Percentiles rank a stretch among this genome's conserved stretches.
phyloP scores from a whole-genome alignment of 306 rosid species.

The Prunus armeniaca region DNA sequence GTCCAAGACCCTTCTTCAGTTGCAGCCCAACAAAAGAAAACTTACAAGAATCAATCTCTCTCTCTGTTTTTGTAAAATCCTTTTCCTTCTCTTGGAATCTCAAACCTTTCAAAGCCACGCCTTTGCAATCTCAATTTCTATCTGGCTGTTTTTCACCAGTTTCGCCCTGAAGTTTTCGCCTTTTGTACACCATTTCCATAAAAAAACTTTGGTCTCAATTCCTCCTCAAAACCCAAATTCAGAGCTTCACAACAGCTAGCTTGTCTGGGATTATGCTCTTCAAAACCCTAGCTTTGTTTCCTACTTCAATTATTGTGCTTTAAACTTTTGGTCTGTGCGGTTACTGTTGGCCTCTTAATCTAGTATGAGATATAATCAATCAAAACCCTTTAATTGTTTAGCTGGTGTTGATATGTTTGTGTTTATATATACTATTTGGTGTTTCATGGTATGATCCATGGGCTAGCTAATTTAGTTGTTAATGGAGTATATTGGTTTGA shows the following conservation, averaged over 20 bases:
- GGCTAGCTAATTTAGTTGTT: not conserved
- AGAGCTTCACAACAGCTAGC: not conserved
- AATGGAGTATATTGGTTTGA: not conserved
- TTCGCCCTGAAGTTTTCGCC: not conserved
- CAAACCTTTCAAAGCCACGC: too few relatives aligned
- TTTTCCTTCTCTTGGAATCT: not conserved
- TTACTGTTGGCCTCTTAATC: not conserved
- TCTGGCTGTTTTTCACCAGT: too few relatives aligned
- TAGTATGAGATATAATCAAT: not conserved
- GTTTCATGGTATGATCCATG: not conserved
- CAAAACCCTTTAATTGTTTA: not conserved
- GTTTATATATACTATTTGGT: not conserved
- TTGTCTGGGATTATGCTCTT: not conserved
- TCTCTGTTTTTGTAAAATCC: not conserved
- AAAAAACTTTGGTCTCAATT: too few relatives aligned
- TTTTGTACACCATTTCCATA: not conserved
- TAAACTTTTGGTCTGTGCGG: not conserved
- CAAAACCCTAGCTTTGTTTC: not conserved
- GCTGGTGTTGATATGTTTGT: not conserved
- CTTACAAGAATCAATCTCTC: not conserved
- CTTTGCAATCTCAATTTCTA: too few relatives aligned
- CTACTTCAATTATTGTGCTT: not conserved
- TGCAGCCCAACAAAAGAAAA: not conserved
- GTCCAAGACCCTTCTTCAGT: not conserved
- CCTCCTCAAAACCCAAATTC: not conserved